Evolutionary conservation across 108 stramenopile genomes (phyloP).

Genomic region (Skeletonema menzelii): DNA sequence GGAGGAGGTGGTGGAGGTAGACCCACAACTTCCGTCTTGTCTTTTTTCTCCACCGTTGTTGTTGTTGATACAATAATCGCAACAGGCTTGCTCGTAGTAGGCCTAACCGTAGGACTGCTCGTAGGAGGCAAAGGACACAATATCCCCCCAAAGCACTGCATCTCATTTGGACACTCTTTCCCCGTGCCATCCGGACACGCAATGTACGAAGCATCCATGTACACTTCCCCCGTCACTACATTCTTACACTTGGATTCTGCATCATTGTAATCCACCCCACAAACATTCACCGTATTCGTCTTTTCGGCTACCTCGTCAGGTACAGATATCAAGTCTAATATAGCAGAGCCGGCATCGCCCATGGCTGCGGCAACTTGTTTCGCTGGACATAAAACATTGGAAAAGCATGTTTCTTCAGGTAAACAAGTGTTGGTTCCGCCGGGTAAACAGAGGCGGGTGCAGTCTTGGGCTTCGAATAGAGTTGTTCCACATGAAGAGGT

Average conservation of each 20-base stretch:
- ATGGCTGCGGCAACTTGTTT: slow-evolving; percentile 23
- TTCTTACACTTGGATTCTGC: slow-evolving; percentile 20
- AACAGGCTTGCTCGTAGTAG: not conserved
- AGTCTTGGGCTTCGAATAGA: slow-evolving; percentile 1
- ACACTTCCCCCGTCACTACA: not conserved
- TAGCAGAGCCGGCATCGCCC: slow-evolving; percentile 11
- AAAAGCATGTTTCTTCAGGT: not conserved
- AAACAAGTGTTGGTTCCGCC: not conserved
- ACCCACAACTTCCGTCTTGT: slow-evolving; percentile 37
- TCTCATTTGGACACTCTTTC: not conserved
- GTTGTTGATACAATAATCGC: not conserved
- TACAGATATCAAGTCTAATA: not conserved
- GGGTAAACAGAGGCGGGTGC: slow-evolving; percentile 17
- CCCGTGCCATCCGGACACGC: slow-evolving; percentile 4
- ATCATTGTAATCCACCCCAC: slow-evolving; percentile 25
- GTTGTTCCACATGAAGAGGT: slow-evolving; percentile 30
- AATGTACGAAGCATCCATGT: slow-evolving; percentile 2
- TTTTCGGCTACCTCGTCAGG: not conserved
- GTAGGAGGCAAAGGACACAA: slow-evolving; percentile 21
- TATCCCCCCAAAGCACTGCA: slow-evolving; percentile 18
- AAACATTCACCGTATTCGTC: slow-evolving; percentile 10
- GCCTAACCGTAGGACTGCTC: not conserved
- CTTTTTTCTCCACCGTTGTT: not conserved
- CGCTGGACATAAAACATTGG: slow-evolving; percentile 18
- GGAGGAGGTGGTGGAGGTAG: not conserved